phyloP scores from a whole-genome alignment of 768 basidiomycete genomes.

The Boletus tomentosulus region DNA sequence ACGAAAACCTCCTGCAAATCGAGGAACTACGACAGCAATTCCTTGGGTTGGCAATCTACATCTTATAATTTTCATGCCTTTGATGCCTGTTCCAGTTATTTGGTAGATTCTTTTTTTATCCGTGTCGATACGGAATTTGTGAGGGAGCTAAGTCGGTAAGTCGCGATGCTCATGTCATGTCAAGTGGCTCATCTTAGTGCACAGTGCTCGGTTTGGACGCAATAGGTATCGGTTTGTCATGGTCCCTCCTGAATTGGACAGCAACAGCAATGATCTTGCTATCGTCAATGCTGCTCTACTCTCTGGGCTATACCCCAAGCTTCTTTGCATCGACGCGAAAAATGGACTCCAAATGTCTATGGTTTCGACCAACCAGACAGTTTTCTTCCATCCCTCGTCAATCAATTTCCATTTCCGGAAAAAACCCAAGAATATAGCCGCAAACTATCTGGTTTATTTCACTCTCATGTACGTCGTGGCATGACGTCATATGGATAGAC shows the following conservation, averaged over 20 bases:
- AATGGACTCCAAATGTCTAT: slow-evolving; percentile 64
- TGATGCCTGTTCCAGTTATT: slow-evolving; percentile 48
- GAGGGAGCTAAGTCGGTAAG: slow-evolving; percentile 65
- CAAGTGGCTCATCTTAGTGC: slow-evolving; percentile 2
- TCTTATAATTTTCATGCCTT: slow-evolving; percentile 2
- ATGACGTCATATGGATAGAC: background rate
- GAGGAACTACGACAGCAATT: slow-evolving; percentile 94
- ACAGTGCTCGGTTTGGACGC: slow-evolving; percentile 71
- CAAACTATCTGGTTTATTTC: slow-evolving; percentile 77
- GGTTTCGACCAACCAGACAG: slow-evolving; percentile 74
- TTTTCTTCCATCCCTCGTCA: slow-evolving; percentile 85
- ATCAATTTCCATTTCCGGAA: slow-evolving; percentile 85
- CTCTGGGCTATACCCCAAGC: slow-evolving; percentile 88
- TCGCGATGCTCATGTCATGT: background rate
- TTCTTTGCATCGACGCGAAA: slow-evolving; percentile 63
- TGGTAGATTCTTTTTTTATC: slow-evolving; percentile 87
- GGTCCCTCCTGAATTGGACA: slow-evolving; percentile 68
- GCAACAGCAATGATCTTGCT: slow-evolving; percentile 58
- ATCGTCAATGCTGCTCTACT: slow-evolving; percentile 79
- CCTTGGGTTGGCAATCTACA: slow-evolving; percentile 45
- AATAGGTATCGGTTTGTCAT: slow-evolving; percentile 70
- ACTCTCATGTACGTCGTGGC: slow-evolving; percentile 67
- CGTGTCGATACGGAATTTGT: slow-evolving; percentile 60
- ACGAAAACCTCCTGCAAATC: slow-evolving; percentile 94
- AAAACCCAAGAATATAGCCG: slow-evolving; percentile 64